Percentiles rank a stretch among this genome's conserved stretches.
Evolutionary conservation across 305 asterid species (phyloP).

Genomic region (Fraxinus angustifolia): DNA sequence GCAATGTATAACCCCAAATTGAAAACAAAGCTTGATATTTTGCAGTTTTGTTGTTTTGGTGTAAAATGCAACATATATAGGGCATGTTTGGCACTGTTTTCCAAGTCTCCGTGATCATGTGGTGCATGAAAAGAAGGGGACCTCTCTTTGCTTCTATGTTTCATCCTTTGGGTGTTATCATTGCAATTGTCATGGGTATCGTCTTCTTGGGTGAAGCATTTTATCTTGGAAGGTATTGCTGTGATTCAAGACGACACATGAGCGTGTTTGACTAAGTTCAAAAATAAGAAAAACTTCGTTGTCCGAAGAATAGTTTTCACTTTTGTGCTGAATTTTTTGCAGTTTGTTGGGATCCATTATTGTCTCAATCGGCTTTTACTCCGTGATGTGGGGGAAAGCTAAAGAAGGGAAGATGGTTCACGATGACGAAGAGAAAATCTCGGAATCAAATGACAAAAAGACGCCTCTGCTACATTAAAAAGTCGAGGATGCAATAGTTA

Average conservation of each 20-base stretch:
- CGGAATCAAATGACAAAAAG: slow-evolving; percentile 6
- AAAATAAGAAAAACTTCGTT: background rate
- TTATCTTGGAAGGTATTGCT: slow-evolving; percentile 55
- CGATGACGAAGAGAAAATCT: background rate
- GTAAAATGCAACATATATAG: slow-evolving; percentile 21
- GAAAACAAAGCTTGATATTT: background rate
- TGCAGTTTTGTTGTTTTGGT: background rate
- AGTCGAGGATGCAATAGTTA: background rate
- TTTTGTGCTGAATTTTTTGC: background rate
- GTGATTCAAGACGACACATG: background rate
- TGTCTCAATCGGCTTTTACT: slow-evolving; percentile 31
- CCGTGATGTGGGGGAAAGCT: slow-evolving; percentile 32
- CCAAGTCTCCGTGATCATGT: slow-evolving; percentile 39
- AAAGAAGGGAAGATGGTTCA: slow-evolving; percentile 20
- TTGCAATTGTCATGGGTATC: slow-evolving; percentile 39
- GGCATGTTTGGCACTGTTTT: slow-evolving; percentile 50
- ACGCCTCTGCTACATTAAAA: slow-evolving; percentile 9
- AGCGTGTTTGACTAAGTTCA: background rate
- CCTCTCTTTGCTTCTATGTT: slow-evolving; percentile 62
- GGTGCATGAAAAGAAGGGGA: slow-evolving; percentile 58
- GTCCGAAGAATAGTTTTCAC: background rate
- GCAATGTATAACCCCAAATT: background rate
- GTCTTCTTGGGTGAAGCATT: slow-evolving; percentile 47
- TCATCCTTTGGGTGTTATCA: slow-evolving; percentile 52
- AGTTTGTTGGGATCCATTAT: slow-evolving; percentile 35